Evolutionary conservation across 257 asterid genomes (phyloP), one percentile per base, ranked within the genome.

Genomic region (Scutellaria baicalensis): DNA sequence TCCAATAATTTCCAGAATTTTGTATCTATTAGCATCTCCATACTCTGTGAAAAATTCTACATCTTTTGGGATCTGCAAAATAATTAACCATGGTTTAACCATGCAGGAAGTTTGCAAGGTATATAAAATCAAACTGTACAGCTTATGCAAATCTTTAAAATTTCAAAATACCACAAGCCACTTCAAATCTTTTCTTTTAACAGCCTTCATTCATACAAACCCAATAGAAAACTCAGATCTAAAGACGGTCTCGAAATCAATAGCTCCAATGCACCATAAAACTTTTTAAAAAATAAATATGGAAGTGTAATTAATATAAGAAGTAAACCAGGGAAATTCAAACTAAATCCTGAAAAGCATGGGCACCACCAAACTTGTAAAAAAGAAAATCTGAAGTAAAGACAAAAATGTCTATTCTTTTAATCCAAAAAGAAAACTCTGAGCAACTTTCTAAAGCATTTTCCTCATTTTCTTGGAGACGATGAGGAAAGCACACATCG

Each of bases 11-110:
- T 92, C 98, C 79, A 89, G 75, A 75, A 89, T 92, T 70, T 87
- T 89, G 80, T 92, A 92, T 72, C 95, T 73, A 70, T 82, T 89
- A 31, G 95, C 96, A 61, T 89, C 98, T 39, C 95, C 98, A 72
- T 89, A 89, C 79, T 86, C 98, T 0, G 93, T 86, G 64, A 92
- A 92, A 72, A 89, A 92, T 6, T 92, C 95, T 5, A 66, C 56
- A 72, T 86, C 93, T 82, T 86, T 89, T 9, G 86, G 44, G 74
- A 71, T 73, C 98, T 92, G 88, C 77, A 81, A 48, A 73, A 62
- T 14, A 52, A 72, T 60, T 52, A 48, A 77, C 60, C 33, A 66
- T 35, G 43, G n/a, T 68, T 64, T 62, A 48, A 59, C 61, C 20
- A 51, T 49, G 48, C 57, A 38, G 12, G 55, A 55, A 51, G 6